A percentile compares a stretch with the other conserved stretches of the same genome.
Evolutionary conservation across 192 early-diverging fungal species (phyloP).

Genomic region (Coemansia sp.): DNA sequence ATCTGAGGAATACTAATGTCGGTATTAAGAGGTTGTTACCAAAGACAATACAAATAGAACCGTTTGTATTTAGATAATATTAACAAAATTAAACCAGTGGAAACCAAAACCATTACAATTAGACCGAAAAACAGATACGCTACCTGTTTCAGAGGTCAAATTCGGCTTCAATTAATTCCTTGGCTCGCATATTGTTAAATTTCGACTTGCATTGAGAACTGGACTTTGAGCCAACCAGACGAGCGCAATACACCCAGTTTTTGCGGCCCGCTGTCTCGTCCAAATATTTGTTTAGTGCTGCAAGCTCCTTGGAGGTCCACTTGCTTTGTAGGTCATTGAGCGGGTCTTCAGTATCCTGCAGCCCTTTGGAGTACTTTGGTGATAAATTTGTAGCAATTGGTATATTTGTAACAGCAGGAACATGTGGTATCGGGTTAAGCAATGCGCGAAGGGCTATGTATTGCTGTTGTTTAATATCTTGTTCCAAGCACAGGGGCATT

Average conservation of each 20-base stretch:
- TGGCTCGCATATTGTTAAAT: slow-evolving; percentile 12
- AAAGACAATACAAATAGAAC: too few species aligned
- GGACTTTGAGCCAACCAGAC: slow-evolving; percentile 8
- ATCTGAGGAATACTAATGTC: too few species aligned
- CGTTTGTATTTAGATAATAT: too few species aligned
- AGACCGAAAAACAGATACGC: too few species aligned
- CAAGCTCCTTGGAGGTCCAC: background rate
- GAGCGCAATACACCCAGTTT: slow-evolving; percentile 15
- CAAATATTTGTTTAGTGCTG: background rate
- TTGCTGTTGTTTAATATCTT: background rate
- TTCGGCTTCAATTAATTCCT: background rate
- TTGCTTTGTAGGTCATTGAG: background rate
- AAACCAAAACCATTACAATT: too few species aligned
- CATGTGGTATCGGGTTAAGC: too few species aligned
- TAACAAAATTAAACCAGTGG: too few species aligned
- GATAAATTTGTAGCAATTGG: background rate
- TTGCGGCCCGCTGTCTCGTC: background rate
- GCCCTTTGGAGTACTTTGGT: background rate
- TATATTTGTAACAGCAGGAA: background rate
- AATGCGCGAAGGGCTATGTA: background rate
- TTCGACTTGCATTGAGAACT: slow-evolving; percentile 19
- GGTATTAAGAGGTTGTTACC: too few species aligned
- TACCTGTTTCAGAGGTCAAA: too few species aligned
- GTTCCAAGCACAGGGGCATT: slow-evolving; percentile 2
- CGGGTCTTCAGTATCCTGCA: slow-evolving; percentile 8